A percentile compares a stretch with the other conserved stretches of the same genome.
Evolutionary conservation across 768 basidiomycete species (phyloP).

Genomic region (Lentinula sp.): DNA sequence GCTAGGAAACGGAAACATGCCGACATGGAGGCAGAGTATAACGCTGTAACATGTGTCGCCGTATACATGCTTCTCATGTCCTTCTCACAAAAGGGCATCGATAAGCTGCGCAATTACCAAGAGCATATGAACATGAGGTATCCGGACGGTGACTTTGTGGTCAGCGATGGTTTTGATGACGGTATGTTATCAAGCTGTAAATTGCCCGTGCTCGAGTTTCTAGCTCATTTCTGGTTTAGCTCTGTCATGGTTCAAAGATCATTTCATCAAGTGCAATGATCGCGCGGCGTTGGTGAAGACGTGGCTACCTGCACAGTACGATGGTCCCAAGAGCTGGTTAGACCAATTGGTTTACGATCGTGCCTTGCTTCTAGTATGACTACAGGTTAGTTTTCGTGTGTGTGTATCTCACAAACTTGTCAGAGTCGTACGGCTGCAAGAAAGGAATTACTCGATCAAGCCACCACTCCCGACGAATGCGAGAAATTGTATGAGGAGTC

Average conservation of each 20-base stretch:
- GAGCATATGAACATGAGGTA: constrained; percentile 78
- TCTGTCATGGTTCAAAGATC: constrained; percentile 84
- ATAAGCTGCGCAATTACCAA: constrained; percentile 70
- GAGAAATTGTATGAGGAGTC: constrained; percentile 95
- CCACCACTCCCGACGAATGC: constrained; percentile 71
- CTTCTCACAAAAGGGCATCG: constrained; percentile 90
- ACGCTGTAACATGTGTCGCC: constrained; percentile 80
- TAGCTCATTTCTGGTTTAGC: constrained; percentile 34
- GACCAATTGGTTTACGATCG: constrained; percentile 93
- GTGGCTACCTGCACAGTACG: constrained; percentile 79
- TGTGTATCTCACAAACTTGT: not conserved
- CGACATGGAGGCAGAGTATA: constrained; percentile 75
- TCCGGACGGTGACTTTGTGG: constrained; percentile 67
- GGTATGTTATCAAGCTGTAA: constrained; percentile 32
- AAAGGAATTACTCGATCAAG: constrained; percentile 82
- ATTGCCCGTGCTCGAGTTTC: constrained; percentile 8
- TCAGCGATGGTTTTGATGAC: constrained; percentile 77
- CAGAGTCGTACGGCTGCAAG: constrained; percentile 92
- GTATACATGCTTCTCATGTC: constrained; percentile 89
- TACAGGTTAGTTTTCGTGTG: not conserved
- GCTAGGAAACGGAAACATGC: constrained; percentile 65
- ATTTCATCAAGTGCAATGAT: constrained; percentile 93
- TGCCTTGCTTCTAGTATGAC: constrained; percentile 70
- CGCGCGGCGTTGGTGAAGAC: constrained; percentile 85
- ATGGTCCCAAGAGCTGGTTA: constrained; percentile 76